A percentile compares a stretch with the other conserved stretches of the same genome.
phyloP scores from a whole-genome alignment of 805 yeast genomes.

The Metschnikowia colocasiae region DNA sequence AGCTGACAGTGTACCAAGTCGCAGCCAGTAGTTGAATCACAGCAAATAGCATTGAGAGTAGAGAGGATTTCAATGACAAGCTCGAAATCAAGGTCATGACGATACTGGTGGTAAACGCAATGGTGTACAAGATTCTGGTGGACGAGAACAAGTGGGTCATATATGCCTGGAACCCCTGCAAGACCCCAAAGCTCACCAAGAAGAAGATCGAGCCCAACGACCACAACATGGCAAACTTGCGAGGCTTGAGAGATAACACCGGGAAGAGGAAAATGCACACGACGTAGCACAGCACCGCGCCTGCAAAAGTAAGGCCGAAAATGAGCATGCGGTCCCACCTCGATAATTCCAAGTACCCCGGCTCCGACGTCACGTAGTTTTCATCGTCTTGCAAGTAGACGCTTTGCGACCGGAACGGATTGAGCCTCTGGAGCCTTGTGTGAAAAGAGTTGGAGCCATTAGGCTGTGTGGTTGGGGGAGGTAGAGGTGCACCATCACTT shows the following conservation, averaged over 20 bases:
- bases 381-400: constrained; percentile 42
- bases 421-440: constrained; percentile 31
- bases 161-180: constrained; percentile 41
- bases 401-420: constrained; percentile 37
- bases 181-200: constrained; percentile 43
- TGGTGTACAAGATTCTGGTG: constrained; percentile 37
- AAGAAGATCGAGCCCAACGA: constrained; percentile 45
- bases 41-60: constrained; percentile 40
- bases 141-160: constrained; percentile 41
- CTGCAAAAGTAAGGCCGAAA: constrained; percentile 42
- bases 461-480: constrained; percentile 36
- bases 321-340: constrained; percentile 47
- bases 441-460: constrained; percentile 22
- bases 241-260: constrained; percentile 38
- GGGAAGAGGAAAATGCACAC: constrained; percentile 45
- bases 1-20: constrained; percentile 45
- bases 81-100: constrained; percentile 37
- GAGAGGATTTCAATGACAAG: constrained; percentile 34
- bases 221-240: constrained; percentile 47
- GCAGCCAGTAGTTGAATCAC: constrained; percentile 39
- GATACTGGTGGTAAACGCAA: constrained; percentile 37
- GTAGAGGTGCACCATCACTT: constrained; percentile 34
- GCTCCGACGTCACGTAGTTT: constrained; percentile 41
- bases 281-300: constrained; percentile 38
- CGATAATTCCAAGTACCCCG: constrained; percentile 42